Evolutionary conservation across 2,329 filamentous ascomycete species (phyloP).

Genomic region (Fusarium sp.): DNA sequence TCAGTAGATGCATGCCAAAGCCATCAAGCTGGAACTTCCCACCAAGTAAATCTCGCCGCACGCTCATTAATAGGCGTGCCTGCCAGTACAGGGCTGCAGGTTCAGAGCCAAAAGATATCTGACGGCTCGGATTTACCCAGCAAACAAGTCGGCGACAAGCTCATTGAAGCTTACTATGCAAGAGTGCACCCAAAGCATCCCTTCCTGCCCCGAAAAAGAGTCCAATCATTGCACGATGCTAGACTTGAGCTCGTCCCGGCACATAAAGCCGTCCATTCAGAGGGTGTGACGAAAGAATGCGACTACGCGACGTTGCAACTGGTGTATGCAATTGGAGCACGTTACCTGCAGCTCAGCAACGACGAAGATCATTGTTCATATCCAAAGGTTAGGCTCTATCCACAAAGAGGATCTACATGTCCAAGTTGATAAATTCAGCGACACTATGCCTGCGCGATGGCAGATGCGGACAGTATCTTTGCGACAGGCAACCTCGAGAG

Average conservation of each 20-base stretch:
- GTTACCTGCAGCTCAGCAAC: conserved; percentile 1
- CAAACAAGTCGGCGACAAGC: background rate
- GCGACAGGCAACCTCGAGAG: background rate
- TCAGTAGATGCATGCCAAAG: background rate
- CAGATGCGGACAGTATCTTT: background rate
- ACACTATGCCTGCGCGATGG: background rate
- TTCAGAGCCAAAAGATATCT: background rate
- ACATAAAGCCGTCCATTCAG: background rate
- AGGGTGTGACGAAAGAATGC: accelerated
- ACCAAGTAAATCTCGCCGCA: background rate
- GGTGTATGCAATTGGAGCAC: background rate
- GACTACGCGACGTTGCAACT: background rate
- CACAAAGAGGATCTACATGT: accelerated
- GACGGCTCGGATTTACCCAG: background rate
- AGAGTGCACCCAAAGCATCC: background rate
- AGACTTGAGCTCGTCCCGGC: background rate
- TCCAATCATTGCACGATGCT: background rate
- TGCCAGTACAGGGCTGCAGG: accelerated
- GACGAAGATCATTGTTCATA: background rate
- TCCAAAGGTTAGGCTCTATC: background rate
- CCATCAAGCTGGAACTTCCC: background rate
- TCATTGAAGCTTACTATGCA: background rate
- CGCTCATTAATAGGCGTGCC: background rate
- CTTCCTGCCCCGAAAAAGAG: background rate
- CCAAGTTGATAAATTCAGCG: background rate